Evolutionary conservation across 192 early-diverging fungal species (phyloP), one percentile per base, ranked within the genome.

Genomic region (Coemansia pectinata): DNA sequence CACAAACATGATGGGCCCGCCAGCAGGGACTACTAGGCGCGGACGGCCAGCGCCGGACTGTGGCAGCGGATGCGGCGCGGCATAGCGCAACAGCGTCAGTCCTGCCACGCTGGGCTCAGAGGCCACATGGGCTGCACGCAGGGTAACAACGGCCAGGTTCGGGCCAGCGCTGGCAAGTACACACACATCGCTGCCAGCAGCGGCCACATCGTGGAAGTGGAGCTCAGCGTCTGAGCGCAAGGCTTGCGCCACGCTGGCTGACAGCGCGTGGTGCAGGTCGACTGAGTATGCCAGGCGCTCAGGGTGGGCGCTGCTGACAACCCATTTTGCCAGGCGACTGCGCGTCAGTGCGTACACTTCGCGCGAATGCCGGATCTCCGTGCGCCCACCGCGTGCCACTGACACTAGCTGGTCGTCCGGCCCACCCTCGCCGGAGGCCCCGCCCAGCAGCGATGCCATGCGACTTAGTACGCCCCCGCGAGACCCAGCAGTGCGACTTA

Each of bases 291-390:
- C 27, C 40, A 76, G 66, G 19, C 59, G 58, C 14, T 75, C 78
- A 0, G 70, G 41, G 29, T 75, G 73, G 0, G 76, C 27, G 39
- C 70, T 70, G 40, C 79, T 79, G 33, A 85, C 71, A 17, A 75
- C 72, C 84, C 84, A 85, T 39, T 76, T 75, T 14, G 62, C 65
- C 47, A 85, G 47, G 19, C 66, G 70, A 38, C 41, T 42, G 57
- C 71, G 79, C n/a, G 84, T 78, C 34, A 85, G 64, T 8, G 74
- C 67, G 50, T 71, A 66, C 31, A 81, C 17, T 45, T 81, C 84
- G 67, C 79, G 76, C 39, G 84, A 81, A 40, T 81, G 78, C 15
- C 78, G 78, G 44, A 74, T 71, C 41, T 77, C 82, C 3, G 77
- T 78, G 31, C 74, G 68, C 33, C 34, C 73, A 10, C 81, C 81